Base-by-base conservation (phyloP, 257 asterid genomes). In the Nicotiana obtusifolia region DNA sequence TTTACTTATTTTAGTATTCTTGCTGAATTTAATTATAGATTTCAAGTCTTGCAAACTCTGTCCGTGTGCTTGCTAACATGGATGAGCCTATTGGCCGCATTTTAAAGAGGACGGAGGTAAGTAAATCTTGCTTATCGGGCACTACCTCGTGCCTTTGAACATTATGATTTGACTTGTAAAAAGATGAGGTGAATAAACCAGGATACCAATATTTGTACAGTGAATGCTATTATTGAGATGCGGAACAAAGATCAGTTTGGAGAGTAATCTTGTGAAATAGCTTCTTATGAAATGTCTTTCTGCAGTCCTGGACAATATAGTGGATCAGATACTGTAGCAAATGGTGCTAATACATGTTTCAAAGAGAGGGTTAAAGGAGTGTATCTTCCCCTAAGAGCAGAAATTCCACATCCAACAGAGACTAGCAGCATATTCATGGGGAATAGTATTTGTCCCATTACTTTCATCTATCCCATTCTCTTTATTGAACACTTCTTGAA, bases 41-140 rank as follows among this genome's bases (percentile, higher is more conserved):
- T 41, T 81, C 92, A 15, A 68, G 87, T 83, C 95, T 93, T 31
- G 97, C 97, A 69, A 93, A 91, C 81, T 89, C 94, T 30, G 82
- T 91, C 67, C 94, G 95, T 31, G 86, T 86, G 69, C 89, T 93
- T 52, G 98, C 97, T 13, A 90, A 90, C 30, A 92, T 93, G 98
- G 94, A 93, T 82, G 98, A 93, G 81, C 98, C 98, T 44, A 84
- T 92, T 75, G 98, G 98, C 68, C 98, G 86, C 60, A 84, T 92
- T 75, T 66, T 87, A 68, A 92, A 82, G 89, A 92, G 88, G 86
- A 93, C 94, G 13, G 97, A 93, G 95, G 98, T 91, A 82, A 64
- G 80, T 64, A 80, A 57, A 80, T 59, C 60, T 47, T 33, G 47
- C 11, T 78, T 19, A 76, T 64, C 7, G 11, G 61, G 47, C 64